A percentile compares a stretch with the other conserved stretches of the same genome.
These are phyloP conservation scores for Penicillium sp. DNA, from an alignment of 2,329 filamentous ascomycete species.

Conservation along the genomic window DNA sequence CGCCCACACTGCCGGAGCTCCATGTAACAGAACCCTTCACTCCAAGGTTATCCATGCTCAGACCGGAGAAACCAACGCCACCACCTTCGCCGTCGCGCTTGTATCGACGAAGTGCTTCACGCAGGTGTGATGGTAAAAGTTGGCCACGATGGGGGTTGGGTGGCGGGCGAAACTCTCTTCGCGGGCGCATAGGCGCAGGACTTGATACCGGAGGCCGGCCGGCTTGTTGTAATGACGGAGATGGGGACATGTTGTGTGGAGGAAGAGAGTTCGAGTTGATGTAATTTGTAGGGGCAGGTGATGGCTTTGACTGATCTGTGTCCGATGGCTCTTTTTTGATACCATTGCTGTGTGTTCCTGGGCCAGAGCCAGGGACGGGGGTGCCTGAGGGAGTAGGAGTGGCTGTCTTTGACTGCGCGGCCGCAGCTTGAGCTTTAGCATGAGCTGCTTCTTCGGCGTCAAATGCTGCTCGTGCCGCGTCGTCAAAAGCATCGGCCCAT, in stretches of 20 bases:
- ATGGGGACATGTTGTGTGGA: conserved; percentile 11
- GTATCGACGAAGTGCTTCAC: conserved; percentile 53
- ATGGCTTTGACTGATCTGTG: conserved; percentile 18
- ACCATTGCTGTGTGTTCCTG: conserved; percentile 21
- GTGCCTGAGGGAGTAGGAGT: conserved; percentile 24
- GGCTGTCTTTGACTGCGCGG: conserved; percentile 20
- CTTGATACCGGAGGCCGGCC: conserved; percentile 9
- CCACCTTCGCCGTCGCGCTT: conserved; percentile 55
- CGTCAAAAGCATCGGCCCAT: conserved; percentile 54
- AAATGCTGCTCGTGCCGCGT: conserved; percentile 58
- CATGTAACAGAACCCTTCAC: conserved; percentile 50
- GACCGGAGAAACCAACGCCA: conserved; percentile 52
- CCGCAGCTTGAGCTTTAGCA: conserved; percentile 29
- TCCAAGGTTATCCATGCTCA: conserved; percentile 52
- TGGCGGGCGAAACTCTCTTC: conserved; percentile 41
- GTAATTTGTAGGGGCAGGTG: conserved; percentile 17
- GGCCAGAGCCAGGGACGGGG: conserved; percentile 5
- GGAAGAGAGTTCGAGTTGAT: conserved; percentile 16
- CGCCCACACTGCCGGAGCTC: conserved; percentile 46
- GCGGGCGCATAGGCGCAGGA: conserved; percentile 26
- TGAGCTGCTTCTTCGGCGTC: conserved; percentile 57
- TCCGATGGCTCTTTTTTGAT: conserved; percentile 33
- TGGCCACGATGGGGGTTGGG: conserved; percentile 53
- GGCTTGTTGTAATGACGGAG: conserved; percentile 12
- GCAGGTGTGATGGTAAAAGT: conserved; percentile 53